Conservation (phyloP, 1,284 basidiomycete species). For the Ceratobasidium sp. region DNA sequence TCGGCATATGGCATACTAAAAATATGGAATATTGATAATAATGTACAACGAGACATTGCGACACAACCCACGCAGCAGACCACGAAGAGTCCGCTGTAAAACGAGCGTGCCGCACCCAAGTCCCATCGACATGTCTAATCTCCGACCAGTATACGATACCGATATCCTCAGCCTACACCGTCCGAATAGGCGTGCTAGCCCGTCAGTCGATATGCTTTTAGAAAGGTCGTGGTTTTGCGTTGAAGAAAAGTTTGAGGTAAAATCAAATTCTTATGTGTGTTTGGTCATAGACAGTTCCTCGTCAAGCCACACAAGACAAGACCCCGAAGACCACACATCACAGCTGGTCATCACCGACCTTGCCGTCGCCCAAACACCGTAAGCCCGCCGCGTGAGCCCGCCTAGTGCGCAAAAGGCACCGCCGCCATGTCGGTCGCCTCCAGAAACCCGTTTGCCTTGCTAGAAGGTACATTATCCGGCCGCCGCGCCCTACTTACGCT, state of each 20-base stretch:
- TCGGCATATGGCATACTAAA: not conserved
- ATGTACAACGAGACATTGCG: constrained; percentile 92
- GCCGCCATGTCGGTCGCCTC: constrained; percentile 87
- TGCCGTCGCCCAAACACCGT: constrained; percentile 32
- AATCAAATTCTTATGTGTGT: constrained; percentile 37
- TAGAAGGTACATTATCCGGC: constrained; percentile 69
- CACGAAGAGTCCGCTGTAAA: constrained; percentile 71
- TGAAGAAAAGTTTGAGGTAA: constrained; percentile 51
- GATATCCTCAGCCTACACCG: constrained; percentile 82
- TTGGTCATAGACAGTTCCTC: constrained; percentile 30
- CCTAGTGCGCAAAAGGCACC: constrained; percentile 65
- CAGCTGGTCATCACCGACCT: constrained; percentile 36
- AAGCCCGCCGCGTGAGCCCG: constrained; percentile 36
- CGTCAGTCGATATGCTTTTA: constrained; percentile 89
- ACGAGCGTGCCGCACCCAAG: constrained; percentile 83
- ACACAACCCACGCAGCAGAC: constrained; percentile 71
- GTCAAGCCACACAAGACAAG: constrained; percentile 33
- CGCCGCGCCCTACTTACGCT: not conserved
- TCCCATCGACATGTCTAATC: constrained; percentile 76
- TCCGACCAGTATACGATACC: constrained; percentile 87
- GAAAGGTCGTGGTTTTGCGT: constrained; percentile 73
- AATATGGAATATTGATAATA: constrained; percentile 33
- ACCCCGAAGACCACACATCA: constrained; percentile 42
- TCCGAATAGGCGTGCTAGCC: constrained; percentile 73
- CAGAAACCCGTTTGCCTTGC: constrained; percentile 82